phyloP scores from a whole-genome alignment of 345 rosid species.

The Dipteronia dyeriana region DNA sequence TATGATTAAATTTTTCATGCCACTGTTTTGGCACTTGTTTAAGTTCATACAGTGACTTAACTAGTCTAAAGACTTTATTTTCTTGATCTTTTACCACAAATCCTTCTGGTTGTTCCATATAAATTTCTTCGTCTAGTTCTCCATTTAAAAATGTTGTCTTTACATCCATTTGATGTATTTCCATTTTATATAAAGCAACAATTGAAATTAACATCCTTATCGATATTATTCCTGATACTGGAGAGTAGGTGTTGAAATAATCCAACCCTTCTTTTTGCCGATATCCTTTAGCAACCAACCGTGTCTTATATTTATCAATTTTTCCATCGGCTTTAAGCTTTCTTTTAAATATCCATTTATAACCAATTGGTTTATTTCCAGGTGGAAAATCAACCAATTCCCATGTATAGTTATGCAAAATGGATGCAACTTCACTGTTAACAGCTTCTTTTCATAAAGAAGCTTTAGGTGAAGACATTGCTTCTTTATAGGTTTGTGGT shows the following conservation, averaged over 20 bases:
- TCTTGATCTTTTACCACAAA: neutral
- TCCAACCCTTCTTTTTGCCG: neutral
- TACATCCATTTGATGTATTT: neutral
- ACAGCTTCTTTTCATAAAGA: too few species aligned
- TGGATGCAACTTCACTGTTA: too few species aligned
- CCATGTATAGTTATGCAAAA: neutral
- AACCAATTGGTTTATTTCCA: neutral
- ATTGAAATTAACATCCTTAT: neutral
- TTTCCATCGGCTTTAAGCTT: neutral
- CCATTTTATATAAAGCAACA: neutral
- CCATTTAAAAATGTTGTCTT: too few species aligned
- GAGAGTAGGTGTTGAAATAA: neutral
- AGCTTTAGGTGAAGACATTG: too few species aligned
- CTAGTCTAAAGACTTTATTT: neutral
- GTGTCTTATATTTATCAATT: neutral
- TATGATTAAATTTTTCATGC: too few species aligned
- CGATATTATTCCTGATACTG: neutral
- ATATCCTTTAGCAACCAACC: neutral
- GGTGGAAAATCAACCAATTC: neutral
- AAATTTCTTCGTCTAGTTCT: neutral
- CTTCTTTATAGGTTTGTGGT: too few species aligned
- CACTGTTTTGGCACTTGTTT: too few species aligned
- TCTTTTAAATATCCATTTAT: too few species aligned
- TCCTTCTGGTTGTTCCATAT: neutral
- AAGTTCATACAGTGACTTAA: too few species aligned